A percentile compares a stretch with the other conserved stretches of the same genome.
These are phyloP conservation scores for Lactifluus volemus DNA, from an alignment of 768 basidiomycete genomes.

Conservation along the genomic window DNA sequence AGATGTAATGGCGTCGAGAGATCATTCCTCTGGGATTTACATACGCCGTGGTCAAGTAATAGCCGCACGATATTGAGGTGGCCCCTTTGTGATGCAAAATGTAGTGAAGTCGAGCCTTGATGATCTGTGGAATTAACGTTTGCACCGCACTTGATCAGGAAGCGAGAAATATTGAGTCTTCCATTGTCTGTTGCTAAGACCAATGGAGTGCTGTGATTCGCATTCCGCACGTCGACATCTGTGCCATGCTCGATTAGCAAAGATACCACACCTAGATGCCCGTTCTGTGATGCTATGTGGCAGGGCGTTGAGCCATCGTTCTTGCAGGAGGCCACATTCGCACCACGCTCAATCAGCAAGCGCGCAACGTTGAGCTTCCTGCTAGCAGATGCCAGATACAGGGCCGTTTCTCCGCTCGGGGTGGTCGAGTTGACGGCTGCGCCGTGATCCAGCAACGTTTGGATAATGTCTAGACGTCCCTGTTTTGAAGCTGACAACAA, in stretches of 20 bases:
- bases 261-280: not conserved
- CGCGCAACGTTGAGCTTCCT: not conserved
- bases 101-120: not conserved
- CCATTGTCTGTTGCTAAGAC: not conserved
- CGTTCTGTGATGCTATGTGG: not conserved
- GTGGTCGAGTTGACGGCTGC: not conserved
- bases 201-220: not conserved
- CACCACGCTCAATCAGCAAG: not conserved
- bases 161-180: not conserved
- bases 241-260: not conserved
- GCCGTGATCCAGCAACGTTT: not conserved
- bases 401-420: not conserved
- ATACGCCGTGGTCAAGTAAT: not conserved
- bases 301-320: not conserved
- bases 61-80: not conserved
- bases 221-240: not conserved
- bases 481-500: not conserved
- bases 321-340: not conserved
- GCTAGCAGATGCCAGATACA: not conserved
- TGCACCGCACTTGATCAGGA: not conserved
- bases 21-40: not conserved
- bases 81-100: not conserved
- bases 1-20: not conserved
- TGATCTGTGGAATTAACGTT: not conserved
- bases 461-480: not conserved